Base-by-base conservation (phyloP, 345 rosid genomes). In the Leavenworthia alabamica region DNA sequence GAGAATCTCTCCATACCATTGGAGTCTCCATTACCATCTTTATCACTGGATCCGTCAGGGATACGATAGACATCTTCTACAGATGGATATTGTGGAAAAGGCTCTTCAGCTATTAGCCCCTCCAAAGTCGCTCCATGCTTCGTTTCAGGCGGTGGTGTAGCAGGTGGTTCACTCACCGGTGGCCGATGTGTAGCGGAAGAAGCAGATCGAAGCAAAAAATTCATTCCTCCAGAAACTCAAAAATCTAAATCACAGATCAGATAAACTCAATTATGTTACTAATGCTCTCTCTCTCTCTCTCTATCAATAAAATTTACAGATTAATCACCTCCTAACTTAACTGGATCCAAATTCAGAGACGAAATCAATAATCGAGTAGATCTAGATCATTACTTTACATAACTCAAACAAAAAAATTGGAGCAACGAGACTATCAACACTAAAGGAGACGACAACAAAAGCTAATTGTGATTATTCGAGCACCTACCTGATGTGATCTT, bases 151-250 rank as follows among this genome's bases (percentile, higher is more conserved):
- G 77, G 77, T 4, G 75, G 31, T 6, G 76, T 78, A 9, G 59
- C 61, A 28, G 73, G 77, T 67, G 78, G 66, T 53, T 86, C 96
- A 19, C 64, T 75, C 56, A 75, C 72, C 36, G 78, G 69, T 17
- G 75, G 75, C 12, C 72, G 82, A 64, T 85, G 88, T 6, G 77
- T 65, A 8, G 68, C 72, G 42, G 60, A 77, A 15, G 80, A 65
- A 41, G 89, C 73, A 44, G 89, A 71, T 60, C 96, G 92, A 46
- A 81, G 72, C 73, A 86, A 83, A 73, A 90, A 93, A 80, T 93
- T 93, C 99, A 93, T 93, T 11, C 60, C 71, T 64, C 22, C 69
- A 62, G 42, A 53, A 53, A 36, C 14, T 28, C 33, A 27, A 57
- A 67, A 60, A 60, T n/a, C 69, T 71, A 56, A 35, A 71, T 64